Conservation (phyloP, 2,329 filamentous ascomycete genomes). For the Pyricularia grisea region DNA sequence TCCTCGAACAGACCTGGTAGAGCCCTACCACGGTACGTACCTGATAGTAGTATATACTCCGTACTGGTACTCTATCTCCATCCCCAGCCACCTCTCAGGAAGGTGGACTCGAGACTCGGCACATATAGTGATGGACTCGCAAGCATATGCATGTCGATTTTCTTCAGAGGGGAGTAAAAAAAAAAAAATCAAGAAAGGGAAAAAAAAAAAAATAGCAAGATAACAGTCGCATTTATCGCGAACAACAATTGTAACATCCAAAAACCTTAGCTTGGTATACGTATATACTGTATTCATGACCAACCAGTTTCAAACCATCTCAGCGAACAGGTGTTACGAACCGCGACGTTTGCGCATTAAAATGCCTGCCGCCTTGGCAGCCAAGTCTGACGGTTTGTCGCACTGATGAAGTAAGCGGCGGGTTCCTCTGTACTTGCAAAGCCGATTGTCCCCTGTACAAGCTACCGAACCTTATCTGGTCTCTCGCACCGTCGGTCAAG, state of each 20-base stretch:
- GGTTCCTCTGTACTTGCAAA: background rate
- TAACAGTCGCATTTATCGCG: background rate
- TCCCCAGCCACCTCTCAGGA: background rate
- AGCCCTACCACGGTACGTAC: background rate
- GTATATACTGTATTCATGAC: background rate
- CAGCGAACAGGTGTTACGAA: background rate
- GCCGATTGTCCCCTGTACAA: background rate
- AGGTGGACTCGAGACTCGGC: background rate
- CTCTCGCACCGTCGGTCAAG: background rate
- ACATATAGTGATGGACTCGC: background rate
- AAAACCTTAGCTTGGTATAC: background rate
- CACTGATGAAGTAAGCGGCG: background rate
- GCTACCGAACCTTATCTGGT: background rate
- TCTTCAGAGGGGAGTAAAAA: background rate
- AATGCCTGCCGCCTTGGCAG: background rate
- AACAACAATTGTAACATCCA: no score
- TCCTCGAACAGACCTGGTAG: background rate
- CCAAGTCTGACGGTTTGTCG: background rate
- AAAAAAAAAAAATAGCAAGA: background rate
- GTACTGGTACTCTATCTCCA: background rate
- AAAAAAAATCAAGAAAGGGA: no score
- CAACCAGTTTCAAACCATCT: background rate
- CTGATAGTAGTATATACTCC: no score
- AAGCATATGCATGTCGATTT: background rate
- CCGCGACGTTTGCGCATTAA: background rate